phyloP scores from a whole-genome alignment of 331 rosid genomes.

The Stylosanthes scabra region DNA sequence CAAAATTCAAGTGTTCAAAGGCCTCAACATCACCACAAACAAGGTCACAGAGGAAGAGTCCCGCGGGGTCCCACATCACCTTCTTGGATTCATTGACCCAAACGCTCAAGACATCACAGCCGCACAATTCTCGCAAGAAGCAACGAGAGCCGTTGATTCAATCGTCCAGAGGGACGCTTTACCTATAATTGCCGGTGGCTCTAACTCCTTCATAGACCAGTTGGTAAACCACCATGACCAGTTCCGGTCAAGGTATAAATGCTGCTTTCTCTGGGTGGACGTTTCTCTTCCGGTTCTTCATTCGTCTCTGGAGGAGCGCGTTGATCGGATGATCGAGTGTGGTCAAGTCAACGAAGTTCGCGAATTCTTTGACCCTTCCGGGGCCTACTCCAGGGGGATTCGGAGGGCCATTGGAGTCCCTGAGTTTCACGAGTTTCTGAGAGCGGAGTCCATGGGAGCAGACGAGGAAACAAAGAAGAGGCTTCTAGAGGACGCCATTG shows the following conservation, averaged over 20 bases:
- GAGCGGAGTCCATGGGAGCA: conserved; percentile 29
- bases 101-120: conserved; percentile 52
- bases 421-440: conserved; percentile 59
- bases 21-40: conserved; percentile 77
- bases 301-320: conserved; percentile 66
- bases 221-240: conserved; percentile 57
- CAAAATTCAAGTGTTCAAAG: conserved; percentile 84
- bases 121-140: conserved; percentile 58
- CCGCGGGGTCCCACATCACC: conserved; percentile 79
- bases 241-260: conserved; percentile 58
- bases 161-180: conserved; percentile 52
- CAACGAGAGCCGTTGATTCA: conserved; percentile 57
- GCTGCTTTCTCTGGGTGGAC: conserved; percentile 81
- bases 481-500: conserved; percentile 59
- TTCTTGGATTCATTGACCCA: conserved; percentile 59
- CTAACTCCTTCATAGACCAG: conserved; percentile 76
- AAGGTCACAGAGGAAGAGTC: conserved; percentile 81
- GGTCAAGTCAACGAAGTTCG: conserved; percentile 72
- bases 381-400: conserved; percentile 58
- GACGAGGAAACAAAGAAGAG: conserved; percentile 38
- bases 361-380: conserved; percentile 38
- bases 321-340: conserved; percentile 73
- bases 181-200: conserved; percentile 93
- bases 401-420: conserved; percentile 86
- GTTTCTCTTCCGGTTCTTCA: conserved; percentile 58